Base-by-base conservation (phyloP, 163 green algal genomes). In the Scenedesmus sp. region DNA sequence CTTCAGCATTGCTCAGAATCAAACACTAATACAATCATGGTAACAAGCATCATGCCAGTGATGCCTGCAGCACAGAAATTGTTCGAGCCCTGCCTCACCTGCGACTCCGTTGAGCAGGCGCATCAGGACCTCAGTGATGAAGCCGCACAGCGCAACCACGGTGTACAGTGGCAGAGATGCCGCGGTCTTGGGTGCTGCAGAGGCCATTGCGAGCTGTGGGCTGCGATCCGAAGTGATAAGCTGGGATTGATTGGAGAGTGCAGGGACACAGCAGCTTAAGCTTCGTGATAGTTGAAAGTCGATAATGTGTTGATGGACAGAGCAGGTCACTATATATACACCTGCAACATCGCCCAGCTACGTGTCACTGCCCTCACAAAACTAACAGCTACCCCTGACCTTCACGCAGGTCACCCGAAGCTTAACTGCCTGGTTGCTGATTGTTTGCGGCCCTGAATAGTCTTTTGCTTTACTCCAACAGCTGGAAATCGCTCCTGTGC, bases 101-200 rank as follows among this genome's bases (percentile, higher is more conserved):
- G 87, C 73, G 12, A 91, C 87, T 20, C 62, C 62, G 54, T 23
- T 62, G 18, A 91, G 23, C 54, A 91, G 73, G 16, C 54, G 46
- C 52, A 91, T 73, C 1, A 91, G 0, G 23, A 91, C 20, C 73
- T 91, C 87, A 0, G 87, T 85, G 15, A 91, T 20, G 3, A 91
- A 86, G 15, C 87, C 87, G 46, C 62, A 74, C 1, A 91, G 73
- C 0, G 87, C 87, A 1, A 91, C 87, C 15, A 91, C 73, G 13
- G 87, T 91, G 73, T 86, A 91, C 20, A 91, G 18, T 23, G 87
- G 87, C 87, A 91, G 18, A 4, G 70, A 86, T 6, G 67, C 66
- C 20, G 59, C 73, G 2, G 56, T 55, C 34, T 90, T 91, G 73
- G 70, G 66, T 59, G 87, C 62, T 82, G 86, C 7, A 66, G 87